Percentiles rank a stretch among this genome's conserved stretches.
These are phyloP conservation scores for Morella rubra DNA, from an alignment of 306 rosid genomes.

Conservation along the genomic window DNA sequence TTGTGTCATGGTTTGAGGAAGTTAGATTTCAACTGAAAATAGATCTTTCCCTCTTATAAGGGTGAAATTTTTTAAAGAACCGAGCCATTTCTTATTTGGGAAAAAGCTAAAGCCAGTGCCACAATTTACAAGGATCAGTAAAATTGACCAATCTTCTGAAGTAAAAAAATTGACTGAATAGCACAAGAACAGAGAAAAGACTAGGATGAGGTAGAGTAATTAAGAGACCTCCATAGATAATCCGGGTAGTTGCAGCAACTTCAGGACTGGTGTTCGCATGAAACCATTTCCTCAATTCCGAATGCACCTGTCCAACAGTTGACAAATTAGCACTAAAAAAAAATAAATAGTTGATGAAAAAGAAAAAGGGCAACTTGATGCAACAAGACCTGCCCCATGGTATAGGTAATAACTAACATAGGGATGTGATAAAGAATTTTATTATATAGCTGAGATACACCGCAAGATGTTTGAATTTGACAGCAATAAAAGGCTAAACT, in stretches of 20 bases:
- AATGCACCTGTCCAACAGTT: slow-evolving; percentile 33
- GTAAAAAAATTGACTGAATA: not conserved
- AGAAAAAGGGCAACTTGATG: slow-evolving; percentile 2
- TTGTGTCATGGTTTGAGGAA: not conserved
- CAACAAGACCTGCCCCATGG: not conserved
- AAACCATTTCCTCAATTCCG: slow-evolving; percentile 49
- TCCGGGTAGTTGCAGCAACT: slow-evolving; percentile 42
- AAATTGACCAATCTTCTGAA: not conserved
- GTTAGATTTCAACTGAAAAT: not conserved
- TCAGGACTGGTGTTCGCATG: slow-evolving; percentile 35
- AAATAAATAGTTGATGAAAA: not conserved
- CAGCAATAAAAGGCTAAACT: not conserved
- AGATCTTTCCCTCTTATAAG: not conserved
- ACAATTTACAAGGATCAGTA: not conserved
- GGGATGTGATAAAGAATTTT: not conserved
- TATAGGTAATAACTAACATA: not conserved
- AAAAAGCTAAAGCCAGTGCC: not conserved
- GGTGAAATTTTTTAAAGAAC: not conserved
- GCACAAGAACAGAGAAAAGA: not conserved
- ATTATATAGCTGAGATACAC: not conserved
- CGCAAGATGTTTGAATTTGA: not conserved
- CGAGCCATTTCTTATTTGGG: not conserved
- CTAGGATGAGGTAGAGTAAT: too few relatives aligned
- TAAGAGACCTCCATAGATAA: slow-evolving; percentile 45
- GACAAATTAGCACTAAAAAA: not conserved